Evolutionary conservation across 805 yeast species (phyloP), one percentile per base, ranked within the genome.

Genomic region (Wickerhamiella brachini): DNA sequence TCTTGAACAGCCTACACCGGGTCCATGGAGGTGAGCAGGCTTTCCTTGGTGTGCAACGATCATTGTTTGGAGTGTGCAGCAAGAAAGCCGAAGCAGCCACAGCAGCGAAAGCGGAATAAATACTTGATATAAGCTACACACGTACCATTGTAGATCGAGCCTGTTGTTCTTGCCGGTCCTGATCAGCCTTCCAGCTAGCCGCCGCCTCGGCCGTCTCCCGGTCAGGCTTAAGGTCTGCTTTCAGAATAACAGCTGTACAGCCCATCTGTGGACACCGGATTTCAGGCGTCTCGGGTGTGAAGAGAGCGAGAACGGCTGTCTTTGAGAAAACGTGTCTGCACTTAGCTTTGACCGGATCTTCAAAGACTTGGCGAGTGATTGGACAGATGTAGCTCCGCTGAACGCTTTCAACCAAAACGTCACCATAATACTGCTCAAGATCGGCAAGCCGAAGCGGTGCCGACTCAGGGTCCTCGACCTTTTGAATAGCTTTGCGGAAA

Each of bases 251-350:
- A 5, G 12, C 34, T 4, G 15, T 29, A 15, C 34, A 29, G 34
- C 34, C 15, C 34, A 29, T 29, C 34, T 29, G 34, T 9, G 34
- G 34, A 9, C 34, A 29, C 4, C 15, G 3, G 12, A 29, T 29
- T 15, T 7, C 34, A 29, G 5, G 34, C 12, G 3, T 29, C 15
- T 9, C 12, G 15, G 34, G 15, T 12, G 34, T 26, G 15, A 29
- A 29, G 34, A 29, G 34, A 3, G 15, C 34, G 15, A 5, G 4
- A 9, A 56, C 24, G 12, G 15, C 34, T 10, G 31, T 44, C 15
- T 29, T 18, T 1, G 60, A 57, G 42, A 50, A 55, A 24, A 44
- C 44, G 26, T 57, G 60, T 1, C 56, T 54, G 21, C 60, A 57
- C 1, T 39, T n/a, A 0, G 56, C 52, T 13, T 52, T 15, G 9